These are phyloP conservation scores for Aspergillus asperescens DNA, from an alignment of 495 filamentous ascomycete species.

Conservation along the genomic window DNA sequence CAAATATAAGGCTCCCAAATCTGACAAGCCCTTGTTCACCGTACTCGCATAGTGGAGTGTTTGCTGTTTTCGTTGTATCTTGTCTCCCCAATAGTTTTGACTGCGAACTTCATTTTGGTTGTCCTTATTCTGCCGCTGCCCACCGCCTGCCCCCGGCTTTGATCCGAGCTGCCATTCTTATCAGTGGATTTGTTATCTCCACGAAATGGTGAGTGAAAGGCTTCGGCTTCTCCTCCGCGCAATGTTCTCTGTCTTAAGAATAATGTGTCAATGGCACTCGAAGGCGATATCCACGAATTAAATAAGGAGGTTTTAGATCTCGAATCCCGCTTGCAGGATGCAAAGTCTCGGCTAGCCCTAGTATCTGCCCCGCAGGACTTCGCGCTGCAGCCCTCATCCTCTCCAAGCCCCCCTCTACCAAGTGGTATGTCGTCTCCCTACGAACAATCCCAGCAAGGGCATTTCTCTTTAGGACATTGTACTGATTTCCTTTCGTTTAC, in stretches of 20 bases:
- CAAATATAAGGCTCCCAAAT: neutral
- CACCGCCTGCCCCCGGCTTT: conserved; percentile 7
- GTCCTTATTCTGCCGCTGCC: conserved; percentile 9
- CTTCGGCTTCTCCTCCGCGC: conserved; percentile 10
- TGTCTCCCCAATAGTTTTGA: neutral
- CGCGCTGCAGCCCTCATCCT: conserved; percentile 1
- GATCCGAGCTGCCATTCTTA: neutral
- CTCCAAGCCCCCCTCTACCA: conserved; percentile 8
- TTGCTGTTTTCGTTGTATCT: neutral
- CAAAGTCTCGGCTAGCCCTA: conserved; percentile 21
- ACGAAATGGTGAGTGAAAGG: too few species aligned
- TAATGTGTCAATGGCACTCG: conserved; percentile 17
- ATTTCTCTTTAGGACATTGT: neutral
- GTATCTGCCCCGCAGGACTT: conserved; percentile 3
- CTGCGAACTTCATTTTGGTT: neutral
- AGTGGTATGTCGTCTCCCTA: conserved; percentile 8
- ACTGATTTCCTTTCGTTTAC: too few species aligned
- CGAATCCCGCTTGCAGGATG: conserved; percentile 41
- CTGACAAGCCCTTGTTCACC: conserved; percentile 20
- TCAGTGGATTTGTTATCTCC: neutral
- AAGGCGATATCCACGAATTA: conserved; percentile 27
- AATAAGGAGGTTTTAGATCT: conserved; percentile 51
- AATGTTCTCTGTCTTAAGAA: neutral
- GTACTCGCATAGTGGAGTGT: conserved; percentile 16
- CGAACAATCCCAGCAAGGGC: neutral